Evolutionary conservation across 805 yeast genomes (phyloP), one percentile per base, ranked within the genome.

Genomic region (Saturnispora quitensis): DNA sequence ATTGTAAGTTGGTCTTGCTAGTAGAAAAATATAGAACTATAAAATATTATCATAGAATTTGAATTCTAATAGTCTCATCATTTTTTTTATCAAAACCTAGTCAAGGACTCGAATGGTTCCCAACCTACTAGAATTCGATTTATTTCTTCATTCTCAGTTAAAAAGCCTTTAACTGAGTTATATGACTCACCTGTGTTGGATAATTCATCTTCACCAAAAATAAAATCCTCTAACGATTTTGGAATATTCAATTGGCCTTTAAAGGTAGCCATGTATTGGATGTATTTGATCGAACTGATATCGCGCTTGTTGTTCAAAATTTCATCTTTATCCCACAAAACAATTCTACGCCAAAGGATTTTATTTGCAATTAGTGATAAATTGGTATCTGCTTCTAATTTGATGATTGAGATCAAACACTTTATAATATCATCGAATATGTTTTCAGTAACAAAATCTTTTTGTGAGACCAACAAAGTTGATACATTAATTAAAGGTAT

Each of bases 311-410:
- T 27, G 15, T 17, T 44, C 3, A n/a, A 4, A 33, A 48, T 40
- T 5, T 33, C 42, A 5, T 40, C 46, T 25, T 33, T 34, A 22
- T 48, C 27, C 45, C 46, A 48, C 5, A 48, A 24, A 24, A 48
- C 12, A 7, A 48, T 28, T 34, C 50, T 31, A 20, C 45, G 40
- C 50, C 50, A 48, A 8, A 48, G 18, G 4, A 48, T 27, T 44
- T 31, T 44, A 44, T 31, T 44, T 15, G 35, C 47, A 33, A 31
- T 18, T 5, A 33, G 6, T 44, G 34, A 28, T 8, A 44, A 12
- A 31, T 33, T 28, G 6, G n/a, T 3, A 44, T 31, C 38, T 17
- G 4, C 9, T 31, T 9, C 15, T 20, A 17, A 18, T 33, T 44
- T 18, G 17, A 44, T 25, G 8, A 44, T 31, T 33, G 18, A 24